Evolutionary conservation across 1,139 yeast genomes (phyloP), one percentile per base, ranked within the genome.

Genomic region (Magnusiomyces tetraspermus): DNA sequence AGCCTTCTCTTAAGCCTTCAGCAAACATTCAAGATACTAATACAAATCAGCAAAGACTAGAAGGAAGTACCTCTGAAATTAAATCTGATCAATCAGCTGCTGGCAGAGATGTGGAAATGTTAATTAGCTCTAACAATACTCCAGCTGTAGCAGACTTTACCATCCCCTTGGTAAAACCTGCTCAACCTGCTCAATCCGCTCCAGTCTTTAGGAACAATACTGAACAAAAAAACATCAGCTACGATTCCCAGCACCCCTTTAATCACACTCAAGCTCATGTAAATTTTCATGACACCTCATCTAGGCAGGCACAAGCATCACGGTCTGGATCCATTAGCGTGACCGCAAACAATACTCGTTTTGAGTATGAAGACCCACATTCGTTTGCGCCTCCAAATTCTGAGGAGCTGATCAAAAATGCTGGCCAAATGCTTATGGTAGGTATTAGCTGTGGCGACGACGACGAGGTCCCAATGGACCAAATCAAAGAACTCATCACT

Each of bases 391-490:
- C 48, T 3, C 31, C 48, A 4, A 44, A 50, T 21, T 42, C 55
- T 50, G 56, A 63, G 42, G 55, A 59, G 51, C 57, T 64, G 52
- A 58, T 56, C 42, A 57, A 57, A 52, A 61, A 61, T 48, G 61
- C 76, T 17, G 84, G 84, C 26, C 82, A 79, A 63, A 74, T 80
- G 54, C 71, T 82, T 50, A 75, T 82, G 67, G 83, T 81, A 4
- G 87, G 87, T 38, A 80, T 81, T 60, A 85, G 84, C 1, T 70
- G 79, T 40, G 71, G 73, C 17, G 80, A 80, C 13, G 78, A 82
- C 0, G 72, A 76, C 2, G 83, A 80, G 58, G 24, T 31, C 8
- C 31, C 19, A 3, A 42, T 42, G 4, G 28, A 23, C 17, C 45
- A 24, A 17, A 81, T 83, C 11, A 71, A 74, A 52, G 76, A 77